Evolutionary conservation across 2,329 filamentous ascomycete species (phyloP), one percentile per base, ranked within the genome.

Genomic region (Talaromyces sp.): DNA sequence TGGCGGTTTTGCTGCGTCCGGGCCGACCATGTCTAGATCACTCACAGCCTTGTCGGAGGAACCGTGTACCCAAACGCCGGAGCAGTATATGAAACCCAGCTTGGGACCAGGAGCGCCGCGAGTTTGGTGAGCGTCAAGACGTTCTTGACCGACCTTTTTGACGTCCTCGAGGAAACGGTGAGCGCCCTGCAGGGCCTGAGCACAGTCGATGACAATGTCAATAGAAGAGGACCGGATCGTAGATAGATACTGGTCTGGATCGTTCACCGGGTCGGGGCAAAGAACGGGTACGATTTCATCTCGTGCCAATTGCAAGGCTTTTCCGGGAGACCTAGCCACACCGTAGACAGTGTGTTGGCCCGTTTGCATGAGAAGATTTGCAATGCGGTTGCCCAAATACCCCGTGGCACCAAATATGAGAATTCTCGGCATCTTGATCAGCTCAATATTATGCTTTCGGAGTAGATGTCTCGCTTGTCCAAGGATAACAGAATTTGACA

Each of bases 61-160:
- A 1, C 76, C 76, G 59, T 78, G 73, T 1, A 77, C 70, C 75
- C 75, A 79, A 0, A 69, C 69, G 2, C 76, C 75, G 9, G 73
- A 76, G 40, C 68, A 69, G 33, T 77, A 78, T 42, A 78, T 70
- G 35, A 72, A 77, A 2, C 73, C 76, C 1, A 79, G 62, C 63
- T 78, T 79, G 14, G 70, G 72, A 23, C 65, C 65, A 8, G 52
- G 56, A 0, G 69, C 57, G 3, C 67, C 67, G 1, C 66, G 67
- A 16, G 63, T 64, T 67, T 65, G 23, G 67, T 67, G 52, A 33
- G 50, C 12, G 67, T 70, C 42, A 66, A 62, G 14, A 57, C 60
- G 23, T 66, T 69, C 40, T 72, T 64, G 25, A 63, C 54, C 54
- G 14, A 62, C 12, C 52, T 57, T 33, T n/a, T 62, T 62, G 33